A percentile compares a stretch with the other conserved stretches of the same genome.
These are phyloP conservation scores for Triticum urartu DNA, from an alignment of 176 grass and related monocot genomes.

Conservation along the genomic window DNA sequence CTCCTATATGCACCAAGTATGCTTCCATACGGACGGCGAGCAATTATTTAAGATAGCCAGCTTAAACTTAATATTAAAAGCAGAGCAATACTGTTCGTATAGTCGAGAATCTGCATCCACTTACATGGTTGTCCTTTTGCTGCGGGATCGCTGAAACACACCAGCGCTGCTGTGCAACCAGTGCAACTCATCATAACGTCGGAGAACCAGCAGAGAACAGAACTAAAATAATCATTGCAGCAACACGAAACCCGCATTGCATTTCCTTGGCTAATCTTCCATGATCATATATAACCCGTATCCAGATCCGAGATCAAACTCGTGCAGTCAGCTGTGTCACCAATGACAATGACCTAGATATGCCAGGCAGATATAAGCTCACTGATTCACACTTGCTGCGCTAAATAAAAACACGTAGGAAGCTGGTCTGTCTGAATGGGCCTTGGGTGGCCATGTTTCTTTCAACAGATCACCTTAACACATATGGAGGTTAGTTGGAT, in stretches of 20 bases:
- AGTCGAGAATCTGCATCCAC: neutral
- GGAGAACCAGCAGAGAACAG: neutral
- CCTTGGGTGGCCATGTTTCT: neutral
- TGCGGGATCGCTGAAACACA: neutral
- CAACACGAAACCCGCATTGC: neutral
- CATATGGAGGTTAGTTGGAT: neutral
- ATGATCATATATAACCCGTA: neutral
- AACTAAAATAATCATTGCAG: conserved; percentile 6
- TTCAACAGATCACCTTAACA: conserved; percentile 19
- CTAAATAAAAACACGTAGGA: neutral
- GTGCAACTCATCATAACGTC: neutral
- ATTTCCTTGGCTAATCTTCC: too few species aligned
- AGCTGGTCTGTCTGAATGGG: conserved; percentile 6
- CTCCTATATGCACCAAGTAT: too few species aligned
- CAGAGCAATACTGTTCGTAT: too few species aligned
- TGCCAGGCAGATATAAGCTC: conserved; percentile 12
- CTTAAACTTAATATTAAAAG: too few species aligned
- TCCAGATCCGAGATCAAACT: conserved; percentile 1
- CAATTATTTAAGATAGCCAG: too few species aligned
- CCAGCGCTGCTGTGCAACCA: neutral
- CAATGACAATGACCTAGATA: conserved; percentile 32
- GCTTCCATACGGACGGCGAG: too few species aligned
- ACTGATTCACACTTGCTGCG: neutral
- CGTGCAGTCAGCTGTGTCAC: conserved; percentile 21
- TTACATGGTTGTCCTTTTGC: too few species aligned